phyloP scores from a whole-genome alignment of 768 basidiomycete genomes.

The Clavaria fumosa region DNA sequence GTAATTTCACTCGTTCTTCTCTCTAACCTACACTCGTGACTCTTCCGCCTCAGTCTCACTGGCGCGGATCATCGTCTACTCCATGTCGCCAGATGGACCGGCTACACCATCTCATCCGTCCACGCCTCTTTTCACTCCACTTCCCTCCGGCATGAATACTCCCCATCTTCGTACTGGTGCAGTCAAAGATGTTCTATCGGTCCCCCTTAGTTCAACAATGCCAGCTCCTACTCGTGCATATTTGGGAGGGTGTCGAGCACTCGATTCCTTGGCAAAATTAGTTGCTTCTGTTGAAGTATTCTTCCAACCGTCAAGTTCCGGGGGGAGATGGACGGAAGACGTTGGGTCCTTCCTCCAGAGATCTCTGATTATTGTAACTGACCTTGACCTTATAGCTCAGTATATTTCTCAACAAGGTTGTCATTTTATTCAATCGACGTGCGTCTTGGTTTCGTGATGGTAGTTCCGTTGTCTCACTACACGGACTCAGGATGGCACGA shows the following conservation, averaged over 20 bases:
- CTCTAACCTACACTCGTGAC: no score
- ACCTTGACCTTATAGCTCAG: slow-evolving; percentile 32
- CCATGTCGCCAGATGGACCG: slow-evolving; percentile 57
- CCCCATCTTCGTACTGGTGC: slow-evolving; percentile 32
- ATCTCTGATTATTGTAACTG: background rate
- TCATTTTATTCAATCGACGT: slow-evolving; percentile 78
- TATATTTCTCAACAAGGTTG: slow-evolving; percentile 74
- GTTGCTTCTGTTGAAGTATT: slow-evolving; percentile 81
- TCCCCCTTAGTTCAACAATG: slow-evolving; percentile 35
- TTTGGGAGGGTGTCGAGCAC: slow-evolving; percentile 69
- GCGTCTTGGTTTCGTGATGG: slow-evolving; percentile 9
- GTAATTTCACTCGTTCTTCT: no score
- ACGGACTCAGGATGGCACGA: slow-evolving; percentile 49
- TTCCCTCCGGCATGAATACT: slow-evolving; percentile 46
- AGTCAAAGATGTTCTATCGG: slow-evolving; percentile 43
- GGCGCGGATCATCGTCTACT: slow-evolving; percentile 78
- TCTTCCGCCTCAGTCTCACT: slow-evolving; percentile 40
- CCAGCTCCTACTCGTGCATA: slow-evolving; percentile 34
- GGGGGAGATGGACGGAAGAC: slow-evolving; percentile 39
- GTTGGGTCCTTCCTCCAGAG: background rate
- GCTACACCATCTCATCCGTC: slow-evolving; percentile 45
- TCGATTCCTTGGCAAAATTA: slow-evolving; percentile 74
- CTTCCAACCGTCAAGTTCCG: slow-evolving; percentile 84
- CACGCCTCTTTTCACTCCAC: slow-evolving; percentile 64
- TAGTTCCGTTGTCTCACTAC: slow-evolving; percentile 2